Base-by-base conservation (phyloP, 805 yeast species). In the Tanozyma kutaoensis region DNA sequence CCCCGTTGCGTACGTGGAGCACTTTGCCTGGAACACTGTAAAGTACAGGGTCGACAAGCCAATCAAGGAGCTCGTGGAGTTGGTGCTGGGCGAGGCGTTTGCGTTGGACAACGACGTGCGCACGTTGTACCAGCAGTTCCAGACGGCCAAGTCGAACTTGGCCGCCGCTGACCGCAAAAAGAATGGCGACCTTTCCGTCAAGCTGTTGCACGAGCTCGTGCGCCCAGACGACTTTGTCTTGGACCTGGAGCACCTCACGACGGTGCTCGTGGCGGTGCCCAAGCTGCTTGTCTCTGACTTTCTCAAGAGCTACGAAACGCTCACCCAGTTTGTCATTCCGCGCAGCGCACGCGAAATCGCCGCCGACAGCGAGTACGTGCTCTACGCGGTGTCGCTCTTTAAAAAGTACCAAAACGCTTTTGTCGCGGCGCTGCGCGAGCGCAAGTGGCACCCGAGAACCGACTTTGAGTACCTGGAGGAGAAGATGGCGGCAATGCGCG, bases 161-260 rank as follows among this genome's bases (percentile, higher is more conserved):
- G 66, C 75, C 26, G 85, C 95, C 9, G 88, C 93, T 8, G 94
- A 88, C 52, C 72, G 96, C 45, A 86, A 86, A 56, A 79, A 78
- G 51, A 77, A 81, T 21, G 99, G 99, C 32, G 95, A 91, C 50
- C 65, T 91, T 38, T 76, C 95, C 3, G 86, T 88, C 30, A 76
- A 81, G 50, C 80, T 95, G 3, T 62, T 91, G 34, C 96, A 88
- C 48, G 91, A 82, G 44, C 68, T 88, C 30, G 95, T 91, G 27
- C 69, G 69, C 28, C 77, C 84, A 8, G 72, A 73, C 28, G 84
- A 91, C 44, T 81, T 91, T 49, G 86, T 91, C 11, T 60, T 79
- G 38, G 71, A 73, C 40, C 79, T 94, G 5, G 97, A 88, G 36
- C 81, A 86, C 51, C 66, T 91, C 46, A 73, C 75, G 25, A 84